phyloP scores from a whole-genome alignment of 805 yeast genomes.

The Candida tibetensis region DNA sequence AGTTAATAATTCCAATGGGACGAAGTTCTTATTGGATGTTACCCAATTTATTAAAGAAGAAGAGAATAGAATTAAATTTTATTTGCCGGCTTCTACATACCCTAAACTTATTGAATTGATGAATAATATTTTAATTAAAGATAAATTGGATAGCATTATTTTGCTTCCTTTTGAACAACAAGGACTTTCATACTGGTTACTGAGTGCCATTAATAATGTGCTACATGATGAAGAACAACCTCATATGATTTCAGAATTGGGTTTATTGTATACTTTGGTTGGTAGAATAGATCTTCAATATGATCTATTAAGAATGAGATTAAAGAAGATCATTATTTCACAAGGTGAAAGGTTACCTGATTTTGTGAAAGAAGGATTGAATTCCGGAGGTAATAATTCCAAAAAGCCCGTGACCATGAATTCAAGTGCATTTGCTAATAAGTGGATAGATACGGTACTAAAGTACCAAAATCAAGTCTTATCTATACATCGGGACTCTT shows the following conservation, averaged over 20 bases:
- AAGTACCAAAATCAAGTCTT: slow-evolving; percentile 51
- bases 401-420: slow-evolving; percentile 4
- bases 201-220: slow-evolving; percentile 31
- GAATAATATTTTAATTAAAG: slow-evolving; percentile 56
- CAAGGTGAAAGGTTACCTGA: slow-evolving; percentile 44
- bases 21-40: slow-evolving; percentile 52
- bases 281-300: slow-evolving; percentile 53
- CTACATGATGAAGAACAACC: slow-evolving; percentile 7
- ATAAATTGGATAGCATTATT: slow-evolving; percentile 56
- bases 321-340: slow-evolving; percentile 44
- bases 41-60: slow-evolving; percentile 60
- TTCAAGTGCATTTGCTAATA: slow-evolving; percentile 54
- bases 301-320: slow-evolving; percentile 45
- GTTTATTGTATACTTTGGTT: slow-evolving; percentile 47
- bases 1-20: slow-evolving; percentile 43
- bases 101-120: slow-evolving; percentile 55
- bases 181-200: slow-evolving; percentile 59
- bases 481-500: slow-evolving; percentile 45
- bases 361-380: slow-evolving; percentile 18
- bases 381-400: neutral
- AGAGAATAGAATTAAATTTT: slow-evolving; percentile 50
- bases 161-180: slow-evolving; percentile 43
- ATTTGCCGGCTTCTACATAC: slow-evolving; percentile 51
- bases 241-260: slow-evolving; percentile 39
- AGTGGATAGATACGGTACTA: slow-evolving; percentile 65